These are phyloP conservation scores for Tetradesmus obliquus DNA, from an alignment of 139 green algal genomes.

Conservation along the genomic window DNA sequence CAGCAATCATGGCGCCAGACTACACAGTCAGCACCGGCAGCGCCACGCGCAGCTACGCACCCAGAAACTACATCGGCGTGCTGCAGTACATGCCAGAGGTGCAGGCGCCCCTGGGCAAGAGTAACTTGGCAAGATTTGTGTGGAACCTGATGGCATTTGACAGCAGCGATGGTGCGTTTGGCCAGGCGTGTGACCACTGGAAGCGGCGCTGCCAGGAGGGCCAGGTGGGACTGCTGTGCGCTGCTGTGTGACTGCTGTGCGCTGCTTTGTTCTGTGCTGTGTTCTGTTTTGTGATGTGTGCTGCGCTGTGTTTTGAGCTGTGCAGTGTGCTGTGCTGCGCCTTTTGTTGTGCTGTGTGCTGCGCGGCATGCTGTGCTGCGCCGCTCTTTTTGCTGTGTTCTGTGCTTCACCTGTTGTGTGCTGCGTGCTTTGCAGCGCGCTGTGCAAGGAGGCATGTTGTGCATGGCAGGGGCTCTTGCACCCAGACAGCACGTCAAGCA, in stretches of 20 bases:
- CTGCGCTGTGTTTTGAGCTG: not conserved
- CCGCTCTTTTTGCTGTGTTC: too few species aligned
- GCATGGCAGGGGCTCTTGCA: not conserved
- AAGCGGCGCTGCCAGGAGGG: constrained; percentile 38
- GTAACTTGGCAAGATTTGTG: constrained; percentile 34
- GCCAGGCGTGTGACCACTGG: constrained; percentile 46
- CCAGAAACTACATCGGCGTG: constrained; percentile 65
- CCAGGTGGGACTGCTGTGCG: constrained; percentile 20
- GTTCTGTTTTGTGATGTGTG: not conserved
- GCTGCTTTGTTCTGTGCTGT: not conserved
- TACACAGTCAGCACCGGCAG: not conserved
- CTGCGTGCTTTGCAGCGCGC: too few species aligned
- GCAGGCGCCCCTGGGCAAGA: constrained; percentile 9
- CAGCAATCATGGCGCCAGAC: constrained; percentile 50
- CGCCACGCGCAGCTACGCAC: constrained; percentile 15
- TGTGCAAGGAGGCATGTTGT: not conserved
- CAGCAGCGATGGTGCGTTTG: not conserved
- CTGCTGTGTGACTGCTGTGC: not conserved
- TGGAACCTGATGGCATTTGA: constrained; percentile 46
- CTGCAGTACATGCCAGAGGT: constrained; percentile 48
- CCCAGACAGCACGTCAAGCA: too few species aligned
- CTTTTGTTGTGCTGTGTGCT: too few species aligned
- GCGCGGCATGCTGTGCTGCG: not conserved
- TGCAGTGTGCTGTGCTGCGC: not conserved
- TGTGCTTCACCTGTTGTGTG: not conserved